Percentiles rank a stretch among this genome's conserved stretches.
These are phyloP conservation scores for Chalara sp. DNA, from an alignment of 2,329 filamentous ascomycete species.

Conservation along the genomic window DNA sequence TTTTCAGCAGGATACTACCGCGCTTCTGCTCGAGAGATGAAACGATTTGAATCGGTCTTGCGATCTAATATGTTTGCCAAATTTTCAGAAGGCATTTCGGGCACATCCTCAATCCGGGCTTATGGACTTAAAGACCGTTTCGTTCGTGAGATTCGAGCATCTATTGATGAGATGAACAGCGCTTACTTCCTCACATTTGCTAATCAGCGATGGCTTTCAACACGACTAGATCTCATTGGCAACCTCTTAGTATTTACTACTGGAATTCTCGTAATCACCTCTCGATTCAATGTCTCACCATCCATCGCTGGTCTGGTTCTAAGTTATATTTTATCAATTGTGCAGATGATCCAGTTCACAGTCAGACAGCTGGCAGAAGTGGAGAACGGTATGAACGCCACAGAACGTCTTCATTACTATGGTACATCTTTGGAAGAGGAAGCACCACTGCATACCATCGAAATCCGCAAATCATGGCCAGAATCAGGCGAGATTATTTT, in stretches of 20 bases:
- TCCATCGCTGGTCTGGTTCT: slow-evolving; percentile 83
- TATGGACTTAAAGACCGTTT: slow-evolving; percentile 80
- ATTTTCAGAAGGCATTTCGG: slow-evolving; percentile 82
- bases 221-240: slow-evolving; percentile 78
- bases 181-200: slow-evolving; percentile 94
- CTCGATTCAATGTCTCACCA: slow-evolving; percentile 76
- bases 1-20: slow-evolving; percentile 84
- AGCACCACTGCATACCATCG: slow-evolving; percentile 70
- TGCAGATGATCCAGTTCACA: slow-evolving; percentile 93
- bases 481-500: slow-evolving; percentile 78
- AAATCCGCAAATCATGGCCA: slow-evolving; percentile 74
- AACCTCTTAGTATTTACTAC: slow-evolving; percentile 80
- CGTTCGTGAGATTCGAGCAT: slow-evolving; percentile 56
- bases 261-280: slow-evolving; percentile 86
- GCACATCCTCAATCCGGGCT: slow-evolving; percentile 78
- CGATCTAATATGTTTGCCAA: slow-evolving; percentile 84
- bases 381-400: slow-evolving; percentile 97
- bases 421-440: slow-evolving; percentile 83
- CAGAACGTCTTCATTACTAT: slow-evolving; percentile 87
- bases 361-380: slow-evolving; percentile 91
- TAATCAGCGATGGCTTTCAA: slow-evolving; percentile 88
- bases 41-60: slow-evolving; percentile 85
- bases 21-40: slow-evolving; percentile 85
- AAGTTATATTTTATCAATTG: slow-evolving; percentile 87
- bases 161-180: slow-evolving; percentile 87